Evolutionary conservation across 176 grass and related monocot genomes (phyloP).

Genomic region (Juncus inflexus): DNA sequence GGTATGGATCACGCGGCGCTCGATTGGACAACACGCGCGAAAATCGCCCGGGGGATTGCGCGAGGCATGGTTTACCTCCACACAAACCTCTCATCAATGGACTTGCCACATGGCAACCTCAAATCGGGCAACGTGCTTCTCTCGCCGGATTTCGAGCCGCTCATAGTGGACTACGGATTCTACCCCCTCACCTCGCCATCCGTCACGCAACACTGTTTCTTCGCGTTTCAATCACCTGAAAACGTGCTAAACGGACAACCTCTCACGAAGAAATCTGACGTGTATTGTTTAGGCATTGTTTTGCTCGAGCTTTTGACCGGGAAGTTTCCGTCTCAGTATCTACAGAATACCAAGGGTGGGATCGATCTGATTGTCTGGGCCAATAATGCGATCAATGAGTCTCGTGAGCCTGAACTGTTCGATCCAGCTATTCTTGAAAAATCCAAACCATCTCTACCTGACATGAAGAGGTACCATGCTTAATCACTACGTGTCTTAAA

Average conservation of each 20-base stretch:
- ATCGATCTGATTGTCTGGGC: slow-evolving; percentile 90
- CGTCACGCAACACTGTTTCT: slow-evolving; percentile 28
- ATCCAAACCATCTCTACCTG: slow-evolving; percentile 47
- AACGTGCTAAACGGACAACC: slow-evolving; percentile 17
- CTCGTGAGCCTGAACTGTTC: slow-evolving; percentile 59
- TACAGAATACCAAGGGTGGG: slow-evolving; percentile 58
- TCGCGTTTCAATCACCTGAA: slow-evolving; percentile 55
- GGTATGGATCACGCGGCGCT: slow-evolving; percentile 70
- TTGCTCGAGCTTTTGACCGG: slow-evolving; percentile 92
- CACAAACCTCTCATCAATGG: slow-evolving; percentile 29
- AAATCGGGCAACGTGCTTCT: slow-evolving; percentile 87
- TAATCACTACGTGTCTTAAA: not conserved
- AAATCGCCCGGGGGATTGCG: slow-evolving; percentile 54
- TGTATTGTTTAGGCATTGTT: slow-evolving; percentile 86
- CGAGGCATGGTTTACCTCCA: slow-evolving; percentile 59
- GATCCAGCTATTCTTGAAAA: slow-evolving; percentile 50
- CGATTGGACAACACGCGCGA: slow-evolving; percentile 56
- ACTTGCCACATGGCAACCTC: slow-evolving; percentile 80
- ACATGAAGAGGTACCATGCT: slow-evolving; percentile 54
- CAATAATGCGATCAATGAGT: slow-evolving; percentile 42
- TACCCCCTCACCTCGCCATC: slow-evolving; percentile 37
- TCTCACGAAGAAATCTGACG: slow-evolving; percentile 54
- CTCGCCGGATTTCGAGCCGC: slow-evolving; percentile 69
- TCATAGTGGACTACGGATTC: slow-evolving; percentile 83
- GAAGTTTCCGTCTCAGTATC: slow-evolving; percentile 81